phyloP scores from a whole-genome alignment of 164 flowering plant genomes.

The Saururus chinensis region DNA sequence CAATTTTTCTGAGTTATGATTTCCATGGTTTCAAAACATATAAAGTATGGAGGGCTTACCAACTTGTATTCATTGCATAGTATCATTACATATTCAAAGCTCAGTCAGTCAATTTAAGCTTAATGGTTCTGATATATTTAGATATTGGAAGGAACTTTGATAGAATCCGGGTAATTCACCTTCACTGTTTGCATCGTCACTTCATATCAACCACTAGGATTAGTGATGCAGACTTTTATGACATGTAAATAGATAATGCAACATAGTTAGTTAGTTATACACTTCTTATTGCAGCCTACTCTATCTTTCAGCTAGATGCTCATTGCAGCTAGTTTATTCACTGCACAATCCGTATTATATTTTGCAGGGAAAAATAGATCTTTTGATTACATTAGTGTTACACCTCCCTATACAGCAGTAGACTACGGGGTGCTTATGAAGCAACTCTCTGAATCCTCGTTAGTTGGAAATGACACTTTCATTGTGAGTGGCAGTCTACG shows the following conservation, averaged over 20 bases:
- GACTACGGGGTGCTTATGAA: conserved; percentile 67
- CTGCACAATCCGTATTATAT: not conserved
- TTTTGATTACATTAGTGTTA: conserved; percentile 88
- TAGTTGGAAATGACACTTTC: conserved; percentile 70
- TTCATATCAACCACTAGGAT: too few species aligned
- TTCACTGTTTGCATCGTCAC: too few species aligned
- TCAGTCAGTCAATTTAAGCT: too few species aligned
- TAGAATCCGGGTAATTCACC: too few species aligned
- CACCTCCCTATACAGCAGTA: conserved; percentile 82
- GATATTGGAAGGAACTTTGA: too few species aligned
- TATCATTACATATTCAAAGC: not conserved
- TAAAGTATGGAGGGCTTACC: not conserved
- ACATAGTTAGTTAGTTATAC: too few species aligned
- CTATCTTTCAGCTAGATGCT: too few species aligned
- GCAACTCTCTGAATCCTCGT: conserved; percentile 54
- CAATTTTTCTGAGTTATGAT: not conserved
- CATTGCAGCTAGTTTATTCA: not conserved
- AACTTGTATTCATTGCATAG: not conserved
- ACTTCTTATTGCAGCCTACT: not conserved
- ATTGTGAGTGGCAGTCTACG: conserved; percentile 36
- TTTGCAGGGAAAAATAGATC: conserved; percentile 18
- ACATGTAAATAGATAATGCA: too few species aligned
- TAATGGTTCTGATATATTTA: too few species aligned
- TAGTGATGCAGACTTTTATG: too few species aligned
- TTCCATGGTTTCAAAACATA: not conserved